Percentiles rank a stretch among this genome's conserved stretches.
These are phyloP conservation scores for Cytospora piceae DNA, from an alignment of 2,329 filamentous ascomycete genomes.

Conservation along the genomic window DNA sequence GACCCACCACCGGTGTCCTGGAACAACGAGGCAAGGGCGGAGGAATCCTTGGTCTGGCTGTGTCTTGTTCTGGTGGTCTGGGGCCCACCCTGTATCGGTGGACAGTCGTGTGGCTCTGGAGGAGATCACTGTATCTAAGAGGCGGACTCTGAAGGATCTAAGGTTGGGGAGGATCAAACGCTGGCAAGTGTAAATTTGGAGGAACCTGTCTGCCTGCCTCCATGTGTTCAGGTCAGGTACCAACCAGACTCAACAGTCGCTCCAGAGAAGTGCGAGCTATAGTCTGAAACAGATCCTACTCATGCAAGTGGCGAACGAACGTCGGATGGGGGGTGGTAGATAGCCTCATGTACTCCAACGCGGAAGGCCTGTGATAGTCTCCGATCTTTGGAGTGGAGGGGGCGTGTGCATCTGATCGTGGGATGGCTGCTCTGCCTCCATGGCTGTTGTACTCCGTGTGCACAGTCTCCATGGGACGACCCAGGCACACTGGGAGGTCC, in stretches of 20 bases:
- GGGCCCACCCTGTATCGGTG: background rate
- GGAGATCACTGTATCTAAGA: background rate
- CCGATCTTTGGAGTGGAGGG: background rate
- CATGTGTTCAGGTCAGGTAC: background rate
- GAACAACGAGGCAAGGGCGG: background rate
- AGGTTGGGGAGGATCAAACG: constrained; percentile 12
- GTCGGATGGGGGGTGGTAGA: no score
- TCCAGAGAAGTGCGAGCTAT: background rate
- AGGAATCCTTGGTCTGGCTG: background rate
- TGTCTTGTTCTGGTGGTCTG: background rate
- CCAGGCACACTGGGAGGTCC: background rate
- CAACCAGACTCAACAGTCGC: background rate
- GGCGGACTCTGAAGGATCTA: constrained; percentile 1
- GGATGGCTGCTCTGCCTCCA: background rate
- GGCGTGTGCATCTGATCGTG: constrained; percentile 15
- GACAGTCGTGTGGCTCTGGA: background rate
- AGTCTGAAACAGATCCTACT: constrained; percentile 13
- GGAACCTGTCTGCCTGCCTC: background rate
- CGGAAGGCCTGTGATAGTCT: background rate
- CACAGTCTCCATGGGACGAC: background rate
- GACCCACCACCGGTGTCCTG: background rate
- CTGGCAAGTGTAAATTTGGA: constrained; percentile 1
- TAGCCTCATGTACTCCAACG: constrained; percentile 7
- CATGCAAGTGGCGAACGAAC: constrained; percentile 10
- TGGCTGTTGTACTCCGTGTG: constrained; percentile 21